Evolutionary conservation across 306 rosid genomes (phyloP).

Genomic region (Quercus rubra): DNA sequence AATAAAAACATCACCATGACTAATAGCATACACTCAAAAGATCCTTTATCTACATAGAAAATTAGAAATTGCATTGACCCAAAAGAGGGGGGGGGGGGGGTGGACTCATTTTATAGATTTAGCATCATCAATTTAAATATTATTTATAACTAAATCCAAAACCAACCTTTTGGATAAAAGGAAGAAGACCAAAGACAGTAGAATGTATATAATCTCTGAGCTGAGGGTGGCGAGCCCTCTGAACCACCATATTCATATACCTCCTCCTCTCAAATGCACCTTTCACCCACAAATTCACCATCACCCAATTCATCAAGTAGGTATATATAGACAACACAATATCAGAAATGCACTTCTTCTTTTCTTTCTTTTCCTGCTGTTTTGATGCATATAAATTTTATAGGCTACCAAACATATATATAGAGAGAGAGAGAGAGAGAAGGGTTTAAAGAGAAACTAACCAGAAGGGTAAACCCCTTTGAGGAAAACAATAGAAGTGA

Average conservation of each 20-base stretch:
- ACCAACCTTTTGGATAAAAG: too few relatives aligned
- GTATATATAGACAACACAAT: too few relatives aligned
- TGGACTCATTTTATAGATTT: background rate
- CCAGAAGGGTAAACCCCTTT: constrained; percentile 87
- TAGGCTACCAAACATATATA: constrained; percentile 18
- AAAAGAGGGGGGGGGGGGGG: background rate
- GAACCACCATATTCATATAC: constrained; percentile 81
- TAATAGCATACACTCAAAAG: background rate
- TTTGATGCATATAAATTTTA: background rate
- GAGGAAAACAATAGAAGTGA: constrained; percentile 67
- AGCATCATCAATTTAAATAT: background rate
- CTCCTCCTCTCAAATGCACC: constrained; percentile 91
- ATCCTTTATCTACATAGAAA: background rate
- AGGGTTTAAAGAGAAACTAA: constrained; percentile 15
- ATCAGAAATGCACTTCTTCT: too few relatives aligned
- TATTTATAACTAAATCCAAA: too few relatives aligned
- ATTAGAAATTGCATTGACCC: background rate
- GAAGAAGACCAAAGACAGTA: constrained; percentile 56
- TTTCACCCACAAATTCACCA: constrained; percentile 23
- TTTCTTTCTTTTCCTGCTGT: background rate
- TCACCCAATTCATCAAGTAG: background rate
- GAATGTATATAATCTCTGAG: constrained; percentile 69
- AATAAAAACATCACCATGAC: background rate
- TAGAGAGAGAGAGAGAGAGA: background rate
- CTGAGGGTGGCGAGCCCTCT: constrained; percentile 79